Evolutionary conservation across 495 filamentous ascomycete species (phyloP).

Genomic region (Lasiosphaeria ovina): DNA sequence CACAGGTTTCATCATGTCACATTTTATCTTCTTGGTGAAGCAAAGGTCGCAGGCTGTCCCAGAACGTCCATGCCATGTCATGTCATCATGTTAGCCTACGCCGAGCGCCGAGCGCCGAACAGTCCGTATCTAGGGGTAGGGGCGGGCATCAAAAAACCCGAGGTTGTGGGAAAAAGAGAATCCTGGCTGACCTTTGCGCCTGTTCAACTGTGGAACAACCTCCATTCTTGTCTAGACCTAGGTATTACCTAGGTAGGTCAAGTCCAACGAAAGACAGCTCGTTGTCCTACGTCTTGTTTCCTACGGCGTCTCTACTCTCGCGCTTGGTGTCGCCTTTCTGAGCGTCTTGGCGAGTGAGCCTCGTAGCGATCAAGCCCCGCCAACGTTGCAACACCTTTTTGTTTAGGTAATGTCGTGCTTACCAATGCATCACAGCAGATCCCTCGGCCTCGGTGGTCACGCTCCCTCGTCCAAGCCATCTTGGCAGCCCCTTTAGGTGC

Average conservation of each 20-base stretch:
- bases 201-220: slow-evolving; percentile 5
- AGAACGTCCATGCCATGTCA: not conserved
- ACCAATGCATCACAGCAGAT: no score
- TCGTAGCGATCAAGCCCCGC: no score
- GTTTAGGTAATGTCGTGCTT: no score
- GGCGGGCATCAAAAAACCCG: not conserved
- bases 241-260: not conserved
- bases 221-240: slow-evolving; percentile 1
- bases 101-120: not conserved
- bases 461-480: no score
- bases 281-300: no score
- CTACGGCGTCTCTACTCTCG: no score
- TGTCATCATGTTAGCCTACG: not conserved
- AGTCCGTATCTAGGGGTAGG: not conserved
- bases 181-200: slow-evolving; percentile 4
- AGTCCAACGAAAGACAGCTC: no score
- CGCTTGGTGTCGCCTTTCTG: no score
- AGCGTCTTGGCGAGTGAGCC: no score
- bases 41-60: slow-evolving; percentile 30
- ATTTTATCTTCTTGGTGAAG: slow-evolving; percentile 37
- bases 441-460: no score
- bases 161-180: not conserved
- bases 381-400: no score
- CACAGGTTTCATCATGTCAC: slow-evolving; percentile 33
- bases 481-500: no score